phyloP scores from a whole-genome alignment of 164 flowering plant genomes.

The Sextonia rubra region DNA sequence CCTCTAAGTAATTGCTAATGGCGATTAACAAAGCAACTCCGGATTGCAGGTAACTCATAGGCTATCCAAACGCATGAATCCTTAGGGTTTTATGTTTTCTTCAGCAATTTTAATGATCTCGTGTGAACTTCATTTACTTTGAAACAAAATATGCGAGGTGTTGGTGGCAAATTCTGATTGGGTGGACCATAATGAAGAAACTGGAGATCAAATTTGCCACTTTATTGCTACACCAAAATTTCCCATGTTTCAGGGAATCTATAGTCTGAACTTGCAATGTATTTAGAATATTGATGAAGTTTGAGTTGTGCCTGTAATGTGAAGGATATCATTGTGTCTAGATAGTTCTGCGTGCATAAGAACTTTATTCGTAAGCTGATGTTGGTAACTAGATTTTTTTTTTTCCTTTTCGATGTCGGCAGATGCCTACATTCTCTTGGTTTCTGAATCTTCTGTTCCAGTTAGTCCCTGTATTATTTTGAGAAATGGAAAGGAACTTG shows the following conservation, averaged over 20 bases:
- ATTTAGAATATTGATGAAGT: neutral
- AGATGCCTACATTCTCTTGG: neutral
- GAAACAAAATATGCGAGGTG: neutral
- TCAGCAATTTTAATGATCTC: neutral
- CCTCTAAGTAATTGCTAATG: too few species aligned
- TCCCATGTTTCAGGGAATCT: neutral
- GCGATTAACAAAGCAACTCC: too few species aligned
- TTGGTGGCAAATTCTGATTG: neutral
- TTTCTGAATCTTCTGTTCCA: neutral
- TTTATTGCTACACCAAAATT: too few species aligned
- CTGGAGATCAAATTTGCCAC: neutral
- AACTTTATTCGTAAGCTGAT: neutral
- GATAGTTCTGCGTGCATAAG: neutral
- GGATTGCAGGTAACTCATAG: too few species aligned
- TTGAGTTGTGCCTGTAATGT: neutral
- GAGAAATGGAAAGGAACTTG: slow-evolving; percentile 17
- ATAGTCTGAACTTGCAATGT: neutral
- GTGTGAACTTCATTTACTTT: too few species aligned
- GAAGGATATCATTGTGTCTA: neutral
- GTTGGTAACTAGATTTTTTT: neutral
- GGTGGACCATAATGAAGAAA: neutral
- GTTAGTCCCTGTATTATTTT: neutral
- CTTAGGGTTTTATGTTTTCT: neutral
- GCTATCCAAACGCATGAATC: too few species aligned
- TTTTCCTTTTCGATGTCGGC: neutral